These are phyloP conservation scores for Agarophyton chilense DNA, from an alignment of 23 red algal genomes.

Conservation along the genomic window DNA sequence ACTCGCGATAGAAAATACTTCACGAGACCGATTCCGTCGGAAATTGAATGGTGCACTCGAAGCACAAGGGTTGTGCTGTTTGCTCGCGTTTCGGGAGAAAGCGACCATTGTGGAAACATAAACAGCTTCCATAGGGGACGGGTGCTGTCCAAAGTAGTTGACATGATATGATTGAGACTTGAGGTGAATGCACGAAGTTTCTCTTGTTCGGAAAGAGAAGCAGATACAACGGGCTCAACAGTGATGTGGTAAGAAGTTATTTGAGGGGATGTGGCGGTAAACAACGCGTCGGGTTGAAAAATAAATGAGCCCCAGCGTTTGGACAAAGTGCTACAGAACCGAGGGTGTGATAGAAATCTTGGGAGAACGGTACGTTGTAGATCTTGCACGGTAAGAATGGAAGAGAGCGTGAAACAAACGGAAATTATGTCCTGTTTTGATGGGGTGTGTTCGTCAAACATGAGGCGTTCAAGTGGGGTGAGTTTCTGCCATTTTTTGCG, in stretches of 20 bases:
- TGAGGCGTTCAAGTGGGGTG: conserved; percentile 26
- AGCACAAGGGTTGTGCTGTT: conserved; percentile 23
- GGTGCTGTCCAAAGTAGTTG: background rate
- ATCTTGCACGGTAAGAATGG: background rate
- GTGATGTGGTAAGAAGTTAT: background rate
- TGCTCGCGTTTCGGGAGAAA: background rate
- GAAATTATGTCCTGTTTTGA: conserved; percentile 31
- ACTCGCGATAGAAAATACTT: conserved; percentile 54
- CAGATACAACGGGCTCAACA: background rate
- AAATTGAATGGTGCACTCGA: conserved; percentile 44
- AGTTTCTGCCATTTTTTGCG: conserved; percentile 25
- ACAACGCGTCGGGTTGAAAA: background rate
- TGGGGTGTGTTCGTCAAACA: conserved; percentile 24
- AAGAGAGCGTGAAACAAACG: conserved; percentile 30
- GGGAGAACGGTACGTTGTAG: conserved; percentile 13
- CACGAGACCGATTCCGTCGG: conserved; percentile 48
- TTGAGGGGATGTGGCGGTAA: background rate
- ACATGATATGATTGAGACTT: conserved; percentile 36
- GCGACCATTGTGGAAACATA: conserved; percentile 32
- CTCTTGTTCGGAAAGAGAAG: background rate
- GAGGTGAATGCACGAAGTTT: background rate
- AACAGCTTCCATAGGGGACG: conserved; percentile 32
- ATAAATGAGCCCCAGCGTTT: background rate
- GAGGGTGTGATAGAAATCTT: conserved; percentile 42
- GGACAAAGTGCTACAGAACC: conserved; percentile 18